phyloP scores from a whole-genome alignment of 768 basidiomycete species.

The Megacollybia marginata region DNA sequence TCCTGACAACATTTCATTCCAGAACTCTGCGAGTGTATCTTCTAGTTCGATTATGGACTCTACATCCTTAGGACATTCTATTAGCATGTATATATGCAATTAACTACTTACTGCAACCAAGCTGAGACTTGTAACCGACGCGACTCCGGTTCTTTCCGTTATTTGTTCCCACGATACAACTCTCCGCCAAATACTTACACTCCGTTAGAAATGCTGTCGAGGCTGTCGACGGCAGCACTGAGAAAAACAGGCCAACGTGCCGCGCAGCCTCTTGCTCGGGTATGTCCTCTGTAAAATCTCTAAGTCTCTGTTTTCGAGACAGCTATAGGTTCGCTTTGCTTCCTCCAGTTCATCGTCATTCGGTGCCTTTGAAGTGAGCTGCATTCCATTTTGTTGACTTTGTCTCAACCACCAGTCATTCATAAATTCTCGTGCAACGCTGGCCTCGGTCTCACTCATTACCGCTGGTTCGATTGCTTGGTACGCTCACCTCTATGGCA shows the following conservation, averaged over 20 bases:
- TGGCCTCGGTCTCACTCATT: conserved; percentile 68
- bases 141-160: too few species aligned
- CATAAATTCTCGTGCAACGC: conserved; percentile 62
- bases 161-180: conserved; percentile 13
- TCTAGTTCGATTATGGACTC: conserved; percentile 25
- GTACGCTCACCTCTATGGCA: conserved; percentile 94
- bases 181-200: conserved; percentile 35
- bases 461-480: conserved; percentile 89
- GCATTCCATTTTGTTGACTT: background rate
- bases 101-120: too few species aligned
- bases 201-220: conserved; percentile 70
- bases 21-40: conserved; percentile 75
- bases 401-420: conserved; percentile 38
- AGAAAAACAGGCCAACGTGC: conserved; percentile 35
- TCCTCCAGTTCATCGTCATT: conserved; percentile 51
- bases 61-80: background rate
- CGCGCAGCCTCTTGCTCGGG: conserved; percentile 7
- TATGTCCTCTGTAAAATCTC: conserved; percentile 3
- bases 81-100: too few species aligned
- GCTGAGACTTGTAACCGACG: too few species aligned
- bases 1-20: conserved; percentile 6
- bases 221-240: conserved; percentile 70
- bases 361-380: conserved; percentile 59
- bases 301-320: conserved; percentile 12
- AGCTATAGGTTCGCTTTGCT: conserved; percentile 57